A percentile compares a stretch with the other conserved stretches of the same genome.
Conservation (phyloP, 805 yeast genomes). For the Grigorovia transvaalensis region DNA sequence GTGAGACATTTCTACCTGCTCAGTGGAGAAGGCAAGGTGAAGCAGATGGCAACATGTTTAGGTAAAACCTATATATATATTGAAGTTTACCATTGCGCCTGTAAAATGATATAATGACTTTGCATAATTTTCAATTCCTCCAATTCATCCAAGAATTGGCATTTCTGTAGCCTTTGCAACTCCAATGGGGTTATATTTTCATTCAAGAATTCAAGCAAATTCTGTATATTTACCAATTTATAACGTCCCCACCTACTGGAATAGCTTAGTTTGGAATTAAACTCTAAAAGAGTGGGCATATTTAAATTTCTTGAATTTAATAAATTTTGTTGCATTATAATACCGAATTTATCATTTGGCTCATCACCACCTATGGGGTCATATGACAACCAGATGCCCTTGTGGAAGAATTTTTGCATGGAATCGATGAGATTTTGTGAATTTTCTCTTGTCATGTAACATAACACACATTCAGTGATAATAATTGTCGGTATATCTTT, state of each 20-base stretch:
- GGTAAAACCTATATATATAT: constrained; percentile 27
- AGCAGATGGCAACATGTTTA: constrained; percentile 58
- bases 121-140: constrained; percentile 45
- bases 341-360: constrained; percentile 34
- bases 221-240: constrained; percentile 1
- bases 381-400: constrained; percentile 33
- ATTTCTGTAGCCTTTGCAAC: constrained; percentile 31
- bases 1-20: constrained; percentile 48
- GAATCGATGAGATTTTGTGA: constrained; percentile 31
- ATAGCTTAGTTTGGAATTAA: constrained; percentile 30
- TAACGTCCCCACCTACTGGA: constrained; percentile 12
- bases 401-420: constrained; percentile 21
- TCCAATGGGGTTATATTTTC: constrained; percentile 31
- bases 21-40: constrained; percentile 67
- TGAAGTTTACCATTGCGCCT: constrained; percentile 17
- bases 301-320: constrained; percentile 37
- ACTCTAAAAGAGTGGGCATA: constrained; percentile 31
- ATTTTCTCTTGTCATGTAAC: constrained; percentile 38
- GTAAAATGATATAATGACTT: constrained; percentile 40
- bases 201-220: constrained; percentile 29
- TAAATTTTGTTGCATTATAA: constrained; percentile 44
- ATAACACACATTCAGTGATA: constrained; percentile 49
- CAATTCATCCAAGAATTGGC: constrained; percentile 49
- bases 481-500: constrained; percentile 36
- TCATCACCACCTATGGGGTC: constrained; percentile 52